Evolutionary conservation across 257 asterid species (phyloP).

Genomic region (Ophiorrhiza pumila): DNA sequence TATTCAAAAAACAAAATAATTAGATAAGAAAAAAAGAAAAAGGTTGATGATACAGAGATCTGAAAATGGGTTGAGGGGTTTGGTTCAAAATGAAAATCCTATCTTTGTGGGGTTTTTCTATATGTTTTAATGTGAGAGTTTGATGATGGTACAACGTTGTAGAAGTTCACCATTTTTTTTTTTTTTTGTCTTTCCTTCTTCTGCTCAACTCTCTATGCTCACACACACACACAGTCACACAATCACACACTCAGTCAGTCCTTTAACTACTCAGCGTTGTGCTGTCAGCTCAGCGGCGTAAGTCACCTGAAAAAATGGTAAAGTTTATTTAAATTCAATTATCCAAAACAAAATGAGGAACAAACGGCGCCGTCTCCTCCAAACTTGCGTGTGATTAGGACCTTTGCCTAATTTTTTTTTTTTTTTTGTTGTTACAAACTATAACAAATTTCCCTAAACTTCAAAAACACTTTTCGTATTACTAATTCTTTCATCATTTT

Average conservation of each 20-base stretch:
- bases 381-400: too few relatives aligned
- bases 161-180: not conserved
- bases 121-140: not conserved
- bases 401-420: too few relatives aligned
- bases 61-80: not conserved
- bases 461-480: too few relatives aligned
- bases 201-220: not conserved
- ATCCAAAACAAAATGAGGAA: not conserved
- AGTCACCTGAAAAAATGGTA: conserved; percentile 2
- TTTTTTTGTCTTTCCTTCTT: not conserved
- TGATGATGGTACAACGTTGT: not conserved
- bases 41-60: conserved; percentile 4
- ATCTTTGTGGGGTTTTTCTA: not conserved
- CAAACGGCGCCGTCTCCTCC: conserved; percentile 15
- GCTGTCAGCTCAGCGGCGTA: too few relatives aligned
- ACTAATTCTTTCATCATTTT: too few relatives aligned
- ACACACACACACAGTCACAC: conserved; percentile 8
- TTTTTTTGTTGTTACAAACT: too few relatives aligned
- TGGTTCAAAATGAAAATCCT: not conserved
- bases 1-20: not conserved
- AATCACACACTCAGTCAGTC: not conserved
- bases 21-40: not conserved
- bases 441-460: too few relatives aligned
- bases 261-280: not conserved
- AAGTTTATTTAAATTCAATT: too few relatives aligned